Evolutionary conservation across 495 filamentous ascomycete genomes (phyloP), one percentile per base, ranked within the genome.

Genomic region (Neurospora discreta): DNA sequence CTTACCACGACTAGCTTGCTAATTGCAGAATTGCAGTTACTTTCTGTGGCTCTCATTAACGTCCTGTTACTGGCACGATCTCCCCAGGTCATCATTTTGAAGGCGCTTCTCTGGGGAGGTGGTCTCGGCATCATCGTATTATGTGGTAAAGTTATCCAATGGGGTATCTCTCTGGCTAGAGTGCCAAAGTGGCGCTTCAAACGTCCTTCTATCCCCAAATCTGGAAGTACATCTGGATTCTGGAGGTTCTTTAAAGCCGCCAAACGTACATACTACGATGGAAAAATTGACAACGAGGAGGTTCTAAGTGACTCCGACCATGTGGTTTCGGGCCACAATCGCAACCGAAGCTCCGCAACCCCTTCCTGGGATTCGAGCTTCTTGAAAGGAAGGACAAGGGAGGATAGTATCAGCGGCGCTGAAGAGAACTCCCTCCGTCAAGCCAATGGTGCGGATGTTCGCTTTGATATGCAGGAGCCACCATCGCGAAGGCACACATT

Each of bases 181-280:
- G 92, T 99, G 42, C 95, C 95, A 3, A 92, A 87, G 73, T 98
- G 95, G 93, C 91, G 94, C 41, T 94, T 98, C 74, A 87, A 89
- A 73, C 88, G 89, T 23, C 79, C 72, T 52, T 20, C 77, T 18
- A 39, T 71, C 71, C 71, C 74, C 44, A 81, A 76, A 76, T 74
- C 71, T 23, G 26, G 52, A 30, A 65, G 15, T 65, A 65, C 52
- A 8, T 65, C 52, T 65, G 52, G 52, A 18, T 18, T 67, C n/a
- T 71, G 20, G 70, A 38, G 16, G 26, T 65, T 65, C 52, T 65
- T 65, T 6, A 65, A 33, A 65, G 11, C 52, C 16, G 52, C 52
- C 52, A 65, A 65, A 36, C 52, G 52, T 36, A 65, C 52, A 65
- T 65, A 65, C 52, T 65, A 16, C 3, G 52, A 33, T 30, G 52